Evolutionary conservation across 441 rosid genomes (phyloP).

Genomic region (Macaranga tanarius): DNA sequence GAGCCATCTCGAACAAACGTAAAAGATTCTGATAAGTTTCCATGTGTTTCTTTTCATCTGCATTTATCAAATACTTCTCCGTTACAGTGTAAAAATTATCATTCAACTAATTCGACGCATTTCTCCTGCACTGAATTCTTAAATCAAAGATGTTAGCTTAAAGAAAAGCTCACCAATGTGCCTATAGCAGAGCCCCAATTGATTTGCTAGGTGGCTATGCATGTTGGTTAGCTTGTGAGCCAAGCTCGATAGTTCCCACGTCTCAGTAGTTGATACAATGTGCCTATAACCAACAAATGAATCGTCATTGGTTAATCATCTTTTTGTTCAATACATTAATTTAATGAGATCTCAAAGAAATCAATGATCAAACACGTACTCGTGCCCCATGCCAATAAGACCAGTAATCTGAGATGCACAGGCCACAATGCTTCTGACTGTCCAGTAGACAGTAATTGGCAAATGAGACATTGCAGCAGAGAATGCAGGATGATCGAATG

Average conservation of each 20-base stretch:
- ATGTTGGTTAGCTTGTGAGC: constrained; percentile 53
- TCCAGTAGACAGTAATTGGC: constrained; percentile 69
- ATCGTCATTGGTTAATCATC: background rate
- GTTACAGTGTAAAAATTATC: too few species aligned
- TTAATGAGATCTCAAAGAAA: background rate
- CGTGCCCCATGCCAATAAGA: constrained; percentile 48
- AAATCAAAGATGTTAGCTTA: background rate
- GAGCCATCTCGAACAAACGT: constrained; percentile 43
- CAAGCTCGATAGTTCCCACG: constrained; percentile 62
- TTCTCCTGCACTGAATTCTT: background rate
- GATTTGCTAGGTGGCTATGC: constrained; percentile 39
- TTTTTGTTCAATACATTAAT: background rate
- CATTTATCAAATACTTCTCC: background rate
- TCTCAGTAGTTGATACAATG: constrained; percentile 48
- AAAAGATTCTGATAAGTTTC: constrained; percentile 50
- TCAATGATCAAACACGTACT: constrained; percentile 36
- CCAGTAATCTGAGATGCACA: constrained; percentile 57
- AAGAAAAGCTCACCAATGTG: constrained; percentile 42
- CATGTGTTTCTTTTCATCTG: constrained; percentile 53
- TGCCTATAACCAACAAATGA: constrained; percentile 34
- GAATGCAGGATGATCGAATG: constrained; percentile 39
- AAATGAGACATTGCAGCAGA: constrained; percentile 39
- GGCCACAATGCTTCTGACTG: constrained; percentile 54
- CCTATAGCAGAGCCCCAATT: constrained; percentile 37
- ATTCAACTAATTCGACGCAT: too few species aligned